Percentiles rank a stretch among this genome's conserved stretches.
These are phyloP conservation scores for Colletotrichum sp. DNA, from an alignment of 2,329 filamentous ascomycete species.

Conservation along the genomic window DNA sequence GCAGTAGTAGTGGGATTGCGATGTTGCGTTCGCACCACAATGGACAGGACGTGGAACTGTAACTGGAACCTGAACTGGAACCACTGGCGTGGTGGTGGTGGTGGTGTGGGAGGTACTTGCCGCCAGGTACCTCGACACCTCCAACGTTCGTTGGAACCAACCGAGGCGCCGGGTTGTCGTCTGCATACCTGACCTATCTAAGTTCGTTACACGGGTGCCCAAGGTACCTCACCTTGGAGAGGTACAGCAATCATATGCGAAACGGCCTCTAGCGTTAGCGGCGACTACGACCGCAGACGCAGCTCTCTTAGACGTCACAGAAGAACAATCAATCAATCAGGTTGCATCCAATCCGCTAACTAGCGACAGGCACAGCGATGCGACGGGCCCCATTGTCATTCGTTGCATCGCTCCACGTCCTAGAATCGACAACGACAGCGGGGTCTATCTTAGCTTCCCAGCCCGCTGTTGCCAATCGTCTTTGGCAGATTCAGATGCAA, in stretches of 20 bases:
- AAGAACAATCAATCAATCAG: neutral
- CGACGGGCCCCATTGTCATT: neutral
- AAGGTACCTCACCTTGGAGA: neutral
- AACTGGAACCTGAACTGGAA: constrained; percentile 16
- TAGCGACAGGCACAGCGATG: neutral
- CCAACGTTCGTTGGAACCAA: neutral
- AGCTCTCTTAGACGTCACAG: neutral
- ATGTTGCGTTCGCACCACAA: constrained; percentile 13
- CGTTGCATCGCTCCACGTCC: neutral
- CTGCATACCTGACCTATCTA: neutral
- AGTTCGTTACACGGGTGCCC: neutral
- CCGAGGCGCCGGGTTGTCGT: neutral
- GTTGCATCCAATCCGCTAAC: neutral
- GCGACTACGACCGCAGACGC: neutral
- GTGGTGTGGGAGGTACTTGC: constrained; percentile 8
- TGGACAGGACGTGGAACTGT: constrained; percentile 14
- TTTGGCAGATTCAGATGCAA: neutral
- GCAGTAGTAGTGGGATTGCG: constrained; percentile 10
- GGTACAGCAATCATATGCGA: neutral
- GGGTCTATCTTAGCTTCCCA: neutral
- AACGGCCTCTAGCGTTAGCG: neutral
- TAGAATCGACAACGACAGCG: neutral
- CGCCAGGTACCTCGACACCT: neutral
- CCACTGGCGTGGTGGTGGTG: constrained; percentile 1
- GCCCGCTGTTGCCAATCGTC: neutral